A percentile compares a stretch with the other conserved stretches of the same genome.
phyloP scores from a whole-genome alignment of 306 rosid species.

The Pueraria montana region DNA sequence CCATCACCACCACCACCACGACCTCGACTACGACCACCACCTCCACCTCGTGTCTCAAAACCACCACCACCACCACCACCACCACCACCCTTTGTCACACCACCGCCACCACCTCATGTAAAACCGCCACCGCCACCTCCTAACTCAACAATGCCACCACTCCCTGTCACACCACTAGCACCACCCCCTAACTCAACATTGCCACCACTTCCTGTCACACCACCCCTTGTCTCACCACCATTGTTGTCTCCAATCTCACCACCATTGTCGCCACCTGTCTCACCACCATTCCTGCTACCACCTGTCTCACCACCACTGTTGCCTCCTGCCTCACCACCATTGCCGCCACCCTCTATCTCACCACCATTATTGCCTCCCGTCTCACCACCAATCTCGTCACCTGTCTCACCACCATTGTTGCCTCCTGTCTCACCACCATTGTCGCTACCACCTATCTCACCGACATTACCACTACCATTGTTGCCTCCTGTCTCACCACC shows the following conservation, averaged over 20 bases:
- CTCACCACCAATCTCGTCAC: neutral
- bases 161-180: neutral
- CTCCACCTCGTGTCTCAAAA: no score
- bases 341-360: neutral
- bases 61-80: no score
- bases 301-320: neutral
- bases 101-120: no score
- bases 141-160: neutral
- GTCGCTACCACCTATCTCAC: accelerated
- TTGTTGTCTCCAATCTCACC: neutral
- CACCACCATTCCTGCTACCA: neutral
- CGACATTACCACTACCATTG: neutral
- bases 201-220: neutral
- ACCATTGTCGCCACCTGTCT: neutral
- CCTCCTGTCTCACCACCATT: neutral
- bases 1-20: no score
- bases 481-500: neutral
- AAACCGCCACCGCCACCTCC: neutral
- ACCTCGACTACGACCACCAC: no score
- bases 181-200: no score
- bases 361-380: neutral
- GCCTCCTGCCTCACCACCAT: neutral
- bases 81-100: no score
- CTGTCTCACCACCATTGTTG: neutral
- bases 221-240: neutral